Percentiles rank a stretch among this genome's conserved stretches.
phyloP scores from a whole-genome alignment of 2,329 filamentous ascomycete genomes.

The Fusarium palustre region DNA sequence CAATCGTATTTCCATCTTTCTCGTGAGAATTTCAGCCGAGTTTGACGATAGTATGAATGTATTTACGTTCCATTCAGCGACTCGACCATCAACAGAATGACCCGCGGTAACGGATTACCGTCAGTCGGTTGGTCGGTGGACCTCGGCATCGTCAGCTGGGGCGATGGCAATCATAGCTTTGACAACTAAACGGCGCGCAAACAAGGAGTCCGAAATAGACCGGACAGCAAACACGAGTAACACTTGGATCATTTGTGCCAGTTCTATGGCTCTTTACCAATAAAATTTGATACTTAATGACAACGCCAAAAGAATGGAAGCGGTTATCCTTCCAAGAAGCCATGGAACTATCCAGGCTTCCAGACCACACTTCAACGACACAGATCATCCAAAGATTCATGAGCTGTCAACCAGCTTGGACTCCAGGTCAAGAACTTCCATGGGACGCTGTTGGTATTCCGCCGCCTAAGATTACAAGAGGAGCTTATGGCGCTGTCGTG shows the following conservation, averaged over 20 bases:
- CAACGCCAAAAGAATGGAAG: constrained; percentile 31
- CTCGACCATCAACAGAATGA: not conserved
- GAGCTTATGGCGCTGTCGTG: constrained; percentile 55
- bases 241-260: not conserved
- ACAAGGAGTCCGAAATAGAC: not conserved
- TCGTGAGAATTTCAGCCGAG: not conserved
- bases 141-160: constrained; percentile 33
- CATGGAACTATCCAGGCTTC: constrained; percentile 46
- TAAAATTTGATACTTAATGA: constrained; percentile 13
- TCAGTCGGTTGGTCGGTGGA: not conserved
- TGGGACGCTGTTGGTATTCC: constrained; percentile 41
- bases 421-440: constrained; percentile 49
- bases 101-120: not conserved
- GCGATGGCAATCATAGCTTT: not conserved
- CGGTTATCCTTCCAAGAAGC: constrained; percentile 49
- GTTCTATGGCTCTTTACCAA: not conserved
- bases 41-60: not conserved
- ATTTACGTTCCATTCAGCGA: not conserved
- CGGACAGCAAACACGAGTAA: not conserved
- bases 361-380: constrained; percentile 18
- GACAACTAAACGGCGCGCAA: not conserved
- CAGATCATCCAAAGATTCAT: constrained; percentile 44
- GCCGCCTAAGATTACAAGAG: constrained; percentile 32
- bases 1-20: not conserved
- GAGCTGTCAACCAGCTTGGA: constrained; percentile 52